Evolutionary conservation across 2,329 filamentous ascomycete genomes (phyloP), one percentile per base, ranked within the genome.

Genomic region (Aspergillus tamarii): DNA sequence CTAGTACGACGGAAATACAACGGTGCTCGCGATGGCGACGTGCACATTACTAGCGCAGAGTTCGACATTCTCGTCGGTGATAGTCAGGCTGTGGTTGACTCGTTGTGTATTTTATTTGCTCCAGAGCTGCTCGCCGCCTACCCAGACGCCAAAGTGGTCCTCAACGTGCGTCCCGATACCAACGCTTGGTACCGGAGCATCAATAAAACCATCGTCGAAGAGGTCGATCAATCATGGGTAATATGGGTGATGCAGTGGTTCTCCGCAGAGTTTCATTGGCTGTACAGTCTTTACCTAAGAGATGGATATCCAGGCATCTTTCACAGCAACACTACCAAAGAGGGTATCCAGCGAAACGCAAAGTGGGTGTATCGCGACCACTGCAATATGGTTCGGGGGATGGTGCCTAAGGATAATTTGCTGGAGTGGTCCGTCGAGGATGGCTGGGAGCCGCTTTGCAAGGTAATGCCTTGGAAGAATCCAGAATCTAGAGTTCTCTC

Each of bases 111-210:
- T 10, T 63, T 69, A 19, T 80, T 81, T 63, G 68, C 69, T 1
- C 64, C 69, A 16, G 76, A 80, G 56, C 62, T 80, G 4, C 60
- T 77, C 21, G 60, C 63, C 8, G 70, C 72, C 3, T 80, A 79
- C 57, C 78, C 78, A 0, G 67, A 74, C 9, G 65, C 63, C 21
- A 61, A 63, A 16, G 60, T 67, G 21, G 61, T 67, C 19, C 28
- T 67, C 9, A 67, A 67, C 48, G 53, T 54, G 21, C 53, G 65
- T 2, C 50, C 36, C 1, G 65, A 65, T 32, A n/a, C 64, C 16
- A 21, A 63, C 23, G 63, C 63, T 11, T 67, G 65, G 65, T 61
- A 65, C 16, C 48, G 41, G 16, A 67, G 65, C 30, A 34, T 56
- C 8, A 36, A 57, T 19, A 64, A 67, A 57, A 64, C 66, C 2